Evolutionary conservation across 148 eudicot genomes (phyloP).

Genomic region (Cornus controversa): DNA sequence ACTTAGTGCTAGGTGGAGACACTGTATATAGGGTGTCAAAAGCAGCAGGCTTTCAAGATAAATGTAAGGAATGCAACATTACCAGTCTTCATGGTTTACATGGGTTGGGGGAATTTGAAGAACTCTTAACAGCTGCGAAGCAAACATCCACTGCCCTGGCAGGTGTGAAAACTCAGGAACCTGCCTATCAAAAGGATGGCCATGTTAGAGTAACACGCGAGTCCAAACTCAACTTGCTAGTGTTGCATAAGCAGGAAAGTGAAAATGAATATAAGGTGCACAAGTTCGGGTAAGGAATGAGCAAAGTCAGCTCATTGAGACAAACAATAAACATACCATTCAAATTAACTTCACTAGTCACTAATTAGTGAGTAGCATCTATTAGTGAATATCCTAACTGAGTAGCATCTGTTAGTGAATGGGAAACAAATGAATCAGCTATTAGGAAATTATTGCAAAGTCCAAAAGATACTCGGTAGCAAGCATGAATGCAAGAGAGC

Average conservation of each 20-base stretch:
- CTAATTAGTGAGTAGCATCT: not conserved
- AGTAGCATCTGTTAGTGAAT: not conserved
- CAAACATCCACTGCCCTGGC: conserved; percentile 32
- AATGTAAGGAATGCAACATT: conserved; percentile 12
- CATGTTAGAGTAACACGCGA: not conserved
- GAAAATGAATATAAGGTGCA: not conserved
- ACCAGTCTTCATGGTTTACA: conserved; percentile 29
- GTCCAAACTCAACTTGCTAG: not conserved
- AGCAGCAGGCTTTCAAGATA: not conserved
- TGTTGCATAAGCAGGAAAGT: not conserved
- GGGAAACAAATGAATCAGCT: not conserved
- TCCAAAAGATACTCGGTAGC: not conserved
- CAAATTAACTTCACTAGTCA: not conserved
- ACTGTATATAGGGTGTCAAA: not conserved
- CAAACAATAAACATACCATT: not conserved
- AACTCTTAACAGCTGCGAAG: conserved; percentile 32
- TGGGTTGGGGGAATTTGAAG: conserved; percentile 27
- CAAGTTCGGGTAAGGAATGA: not conserved
- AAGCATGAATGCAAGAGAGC: not conserved
- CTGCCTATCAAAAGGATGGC: conserved; percentile 9
- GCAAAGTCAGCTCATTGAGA: not conserved
- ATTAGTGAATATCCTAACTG: not conserved
- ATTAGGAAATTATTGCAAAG: not conserved
- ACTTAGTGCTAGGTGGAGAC: not conserved
- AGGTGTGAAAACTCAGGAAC: not conserved